phyloP scores from a whole-genome alignment of 495 filamentous ascomycete species.

The Xylaria venustula region DNA sequence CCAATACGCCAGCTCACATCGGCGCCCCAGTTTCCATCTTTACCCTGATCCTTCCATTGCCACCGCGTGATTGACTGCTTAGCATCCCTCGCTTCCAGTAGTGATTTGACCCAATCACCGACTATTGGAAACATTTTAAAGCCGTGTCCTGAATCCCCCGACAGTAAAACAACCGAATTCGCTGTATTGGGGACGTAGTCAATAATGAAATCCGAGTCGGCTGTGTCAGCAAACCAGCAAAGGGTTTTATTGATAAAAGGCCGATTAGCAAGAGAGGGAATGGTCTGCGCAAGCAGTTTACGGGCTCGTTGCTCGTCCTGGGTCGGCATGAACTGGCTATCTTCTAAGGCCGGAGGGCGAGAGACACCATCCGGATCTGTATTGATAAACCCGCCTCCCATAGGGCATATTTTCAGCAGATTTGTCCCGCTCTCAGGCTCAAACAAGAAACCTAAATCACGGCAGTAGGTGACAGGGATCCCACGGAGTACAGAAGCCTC shows the following conservation, averaged over 20 bases:
- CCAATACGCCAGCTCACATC: slow-evolving; percentile 24
- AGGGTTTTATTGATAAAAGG: slow-evolving; percentile 47
- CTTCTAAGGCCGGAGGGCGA: slow-evolving; percentile 24
- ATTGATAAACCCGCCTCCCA: slow-evolving; percentile 55
- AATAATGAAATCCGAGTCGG: slow-evolving; percentile 55
- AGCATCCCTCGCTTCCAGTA: slow-evolving; percentile 18
- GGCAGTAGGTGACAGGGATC: slow-evolving; percentile 54
- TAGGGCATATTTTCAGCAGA: slow-evolving; percentile 54
- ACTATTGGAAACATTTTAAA: slow-evolving; percentile 60
- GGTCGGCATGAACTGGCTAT: slow-evolving; percentile 42
- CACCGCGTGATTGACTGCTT: slow-evolving; percentile 20
- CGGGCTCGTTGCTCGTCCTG: slow-evolving; percentile 49
- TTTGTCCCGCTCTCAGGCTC: slow-evolving; percentile 55
- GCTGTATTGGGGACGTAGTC: slow-evolving; percentile 50
- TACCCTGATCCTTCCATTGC: slow-evolving; percentile 22
- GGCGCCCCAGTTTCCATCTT: slow-evolving; percentile 19
- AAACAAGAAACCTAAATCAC: slow-evolving; percentile 60
- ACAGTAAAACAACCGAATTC: slow-evolving; percentile 42
- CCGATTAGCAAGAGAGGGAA: slow-evolving; percentile 49
- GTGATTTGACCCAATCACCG: slow-evolving; percentile 46
- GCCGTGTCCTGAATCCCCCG: slow-evolving; percentile 53
- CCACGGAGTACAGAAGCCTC: slow-evolving; percentile 51
- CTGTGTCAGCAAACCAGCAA: slow-evolving; percentile 59
- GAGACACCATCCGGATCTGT: slow-evolving; percentile 17
- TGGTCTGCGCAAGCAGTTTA: slow-evolving; percentile 45